Evolutionary conservation across 805 yeast genomes (phyloP), one percentile per base, ranked within the genome.

Genomic region (Hanseniaspora lachancei): DNA sequence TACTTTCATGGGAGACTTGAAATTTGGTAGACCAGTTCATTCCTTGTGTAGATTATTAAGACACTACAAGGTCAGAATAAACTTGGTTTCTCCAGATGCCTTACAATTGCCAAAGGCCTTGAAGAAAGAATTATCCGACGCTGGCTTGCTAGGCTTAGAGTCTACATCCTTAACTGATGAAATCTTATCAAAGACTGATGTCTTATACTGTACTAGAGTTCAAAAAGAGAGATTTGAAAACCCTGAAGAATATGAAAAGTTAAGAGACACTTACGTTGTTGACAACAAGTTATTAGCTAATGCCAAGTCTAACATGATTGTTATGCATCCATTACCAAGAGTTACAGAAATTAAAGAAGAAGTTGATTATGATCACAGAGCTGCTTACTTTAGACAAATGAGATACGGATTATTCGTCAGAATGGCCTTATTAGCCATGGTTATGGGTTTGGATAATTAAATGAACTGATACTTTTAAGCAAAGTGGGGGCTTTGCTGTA

Each of bases 381-480:
- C 98, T 61, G 97, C 98, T 58, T 93, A 93, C 76, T 93, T 93
- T 79, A 86, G 99, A 80, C 97, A 93, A 77, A 93, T 93, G 98
- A 85, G 95, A 72, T 91, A 93, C 69, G 99, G 99, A 59, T 77
- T 93, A 70, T 93, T 84, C 68, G 96, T 95, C 48, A 89, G 99
- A 78, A 93, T 93, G 99, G 98, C 99, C 12, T 76, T 93, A 64
- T 78, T 93, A 68, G 96, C 97, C 56, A 85, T 93, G 95, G 98
- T 95, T 60, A 82, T 93, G 72, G 97, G 97, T 67, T 89, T 87
- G 65, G 96, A 88, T 68, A 80, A 84, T 61, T 86, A 61, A 63
- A 18, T 9, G 21, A 32, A 12, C 7, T n/a, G 15, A 27, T 39
- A n/a, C 21, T 41, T 15, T 16, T 9, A 13, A 8, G 29, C 5